Percentiles rank a stretch among this genome's conserved stretches.
These are phyloP conservation scores for Neospermospora avenae DNA, from an alignment of 2,329 filamentous ascomycete genomes.

Conservation along the genomic window DNA sequence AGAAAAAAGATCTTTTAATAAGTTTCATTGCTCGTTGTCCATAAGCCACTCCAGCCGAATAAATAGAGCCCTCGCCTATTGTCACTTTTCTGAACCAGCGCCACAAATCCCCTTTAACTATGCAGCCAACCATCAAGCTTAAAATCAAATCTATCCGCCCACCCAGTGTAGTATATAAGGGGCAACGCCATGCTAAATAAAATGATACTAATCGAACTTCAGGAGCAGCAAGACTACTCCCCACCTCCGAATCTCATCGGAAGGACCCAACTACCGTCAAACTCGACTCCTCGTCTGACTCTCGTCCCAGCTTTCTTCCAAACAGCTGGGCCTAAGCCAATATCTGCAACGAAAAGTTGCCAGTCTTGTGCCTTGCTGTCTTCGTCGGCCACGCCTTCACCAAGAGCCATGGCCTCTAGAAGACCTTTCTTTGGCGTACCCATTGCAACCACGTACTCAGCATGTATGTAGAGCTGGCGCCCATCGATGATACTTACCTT, in stretches of 20 bases:
- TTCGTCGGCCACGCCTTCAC: conserved; percentile 28
- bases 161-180: not conserved
- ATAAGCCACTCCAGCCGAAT: not conserved
- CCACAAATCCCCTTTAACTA: conserved; percentile 1
- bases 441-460: conserved; percentile 79
- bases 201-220: conserved; percentile 4
- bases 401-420: conserved; percentile 61
- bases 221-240: conserved; percentile 8
- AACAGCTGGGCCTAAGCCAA: conserved; percentile 77
- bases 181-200: conserved; percentile 16
- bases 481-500: conserved; percentile 67
- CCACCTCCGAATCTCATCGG: conserved; percentile 48
- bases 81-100: not conserved
- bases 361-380: conserved; percentile 48
- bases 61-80: not conserved
- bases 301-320: conserved; percentile 83
- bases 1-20: not conserved
- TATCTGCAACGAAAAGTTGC: conserved; percentile 81
- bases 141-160: not conserved
- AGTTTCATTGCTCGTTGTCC: not conserved
- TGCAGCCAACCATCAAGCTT: not conserved
- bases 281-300: conserved; percentile 80
- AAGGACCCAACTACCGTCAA: conserved; percentile 82
- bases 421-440: conserved; percentile 85
- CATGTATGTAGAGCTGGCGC: conserved; percentile 72